A percentile compares a stretch with the other conserved stretches of the same genome.
Conservation (phyloP, 345 rosid species). For the Clarkia xantiana region DNA sequence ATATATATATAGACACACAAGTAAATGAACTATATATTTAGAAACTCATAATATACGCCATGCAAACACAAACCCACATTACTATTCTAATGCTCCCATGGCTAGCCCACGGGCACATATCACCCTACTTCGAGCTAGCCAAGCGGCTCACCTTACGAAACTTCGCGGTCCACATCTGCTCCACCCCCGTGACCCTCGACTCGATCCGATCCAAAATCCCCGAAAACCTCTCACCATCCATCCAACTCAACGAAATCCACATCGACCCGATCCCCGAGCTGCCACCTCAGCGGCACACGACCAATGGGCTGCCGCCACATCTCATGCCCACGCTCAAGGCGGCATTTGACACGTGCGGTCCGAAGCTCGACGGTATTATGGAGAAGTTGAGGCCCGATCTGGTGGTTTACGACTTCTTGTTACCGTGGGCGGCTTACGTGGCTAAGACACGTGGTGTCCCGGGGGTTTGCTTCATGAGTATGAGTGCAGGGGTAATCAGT, state of each 20-base stretch:
- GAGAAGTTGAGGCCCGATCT: constrained; percentile 13
- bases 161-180: constrained; percentile 19
- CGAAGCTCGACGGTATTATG: constrained; percentile 11
- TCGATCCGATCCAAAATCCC: constrained; percentile 9
- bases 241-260: constrained; percentile 21
- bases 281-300: constrained; percentile 33
- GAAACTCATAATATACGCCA: too few species aligned
- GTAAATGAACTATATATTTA: too few species aligned
- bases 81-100: constrained; percentile 33
- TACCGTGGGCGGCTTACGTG: constrained; percentile 22
- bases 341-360: constrained; percentile 19
- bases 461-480: constrained; percentile 9
- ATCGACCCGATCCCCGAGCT: constrained; percentile 22
- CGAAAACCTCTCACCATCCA: constrained; percentile 7
- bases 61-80: constrained; percentile 1
- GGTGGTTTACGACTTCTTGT: constrained; percentile 19
- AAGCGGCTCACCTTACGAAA: constrained; percentile 19
- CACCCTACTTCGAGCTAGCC: constrained; percentile 29
- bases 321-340: constrained; percentile 19
- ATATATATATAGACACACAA: too few species aligned
- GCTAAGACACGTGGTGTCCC: constrained; percentile 17
- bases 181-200: constrained; percentile 18
- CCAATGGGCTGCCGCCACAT: constrained; percentile 23
- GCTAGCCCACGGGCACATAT: constrained; percentile 33
- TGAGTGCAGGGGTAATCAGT: constrained; percentile 2